Percentiles rank a stretch among this genome's conserved stretches.
These are phyloP conservation scores for Sphaerulina populicola DNA, from an alignment of 2,329 filamentous ascomycete genomes.

Conservation along the genomic window DNA sequence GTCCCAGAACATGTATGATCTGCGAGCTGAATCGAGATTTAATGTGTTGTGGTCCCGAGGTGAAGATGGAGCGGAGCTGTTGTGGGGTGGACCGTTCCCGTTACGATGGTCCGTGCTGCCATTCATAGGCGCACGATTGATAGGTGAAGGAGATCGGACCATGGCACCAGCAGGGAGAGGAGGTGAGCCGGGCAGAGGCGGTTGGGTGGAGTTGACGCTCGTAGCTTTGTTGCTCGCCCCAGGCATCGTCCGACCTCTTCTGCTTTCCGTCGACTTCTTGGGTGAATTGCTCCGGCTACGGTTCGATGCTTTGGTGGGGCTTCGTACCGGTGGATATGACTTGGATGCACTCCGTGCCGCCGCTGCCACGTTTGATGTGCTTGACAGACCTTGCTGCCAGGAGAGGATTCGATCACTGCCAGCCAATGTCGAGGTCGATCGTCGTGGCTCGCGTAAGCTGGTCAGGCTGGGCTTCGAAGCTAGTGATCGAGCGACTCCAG, in stretches of 20 bases:
- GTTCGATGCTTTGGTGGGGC: slow-evolving; percentile 15
- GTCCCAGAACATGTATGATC: slow-evolving; percentile 49
- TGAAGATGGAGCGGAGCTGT: background rate
- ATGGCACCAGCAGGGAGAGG: slow-evolving; percentile 16
- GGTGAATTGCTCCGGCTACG: slow-evolving; percentile 42
- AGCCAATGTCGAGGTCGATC: slow-evolving; percentile 31
- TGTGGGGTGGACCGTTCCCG: background rate
- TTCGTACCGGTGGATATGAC: slow-evolving; percentile 4
- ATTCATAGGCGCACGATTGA: slow-evolving; percentile 2
- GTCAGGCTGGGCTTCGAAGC: slow-evolving; percentile 34
- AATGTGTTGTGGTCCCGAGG: slow-evolving; percentile 21
- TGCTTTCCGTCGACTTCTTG: slow-evolving; percentile 35
- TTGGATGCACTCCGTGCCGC: slow-evolving; percentile 11
- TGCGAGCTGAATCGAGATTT: slow-evolving; percentile 40
- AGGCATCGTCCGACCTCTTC: slow-evolving; percentile 10
- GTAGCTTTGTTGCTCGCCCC: background rate
- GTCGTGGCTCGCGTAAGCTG: slow-evolving; percentile 27
- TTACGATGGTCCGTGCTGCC: slow-evolving; percentile 1
- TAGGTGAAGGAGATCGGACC: slow-evolving; percentile 17
- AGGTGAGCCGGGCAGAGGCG: slow-evolving; percentile 5
- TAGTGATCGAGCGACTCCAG: slow-evolving; percentile 42
- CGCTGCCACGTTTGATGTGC: slow-evolving; percentile 43
- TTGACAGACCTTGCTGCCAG: slow-evolving; percentile 68
- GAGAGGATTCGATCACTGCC: slow-evolving; percentile 72
- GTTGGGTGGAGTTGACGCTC: background rate